Evolutionary conservation across 2,329 filamentous ascomycete species (phyloP), one percentile per base, ranked within the genome.

Genomic region (Xylaria sp.): DNA sequence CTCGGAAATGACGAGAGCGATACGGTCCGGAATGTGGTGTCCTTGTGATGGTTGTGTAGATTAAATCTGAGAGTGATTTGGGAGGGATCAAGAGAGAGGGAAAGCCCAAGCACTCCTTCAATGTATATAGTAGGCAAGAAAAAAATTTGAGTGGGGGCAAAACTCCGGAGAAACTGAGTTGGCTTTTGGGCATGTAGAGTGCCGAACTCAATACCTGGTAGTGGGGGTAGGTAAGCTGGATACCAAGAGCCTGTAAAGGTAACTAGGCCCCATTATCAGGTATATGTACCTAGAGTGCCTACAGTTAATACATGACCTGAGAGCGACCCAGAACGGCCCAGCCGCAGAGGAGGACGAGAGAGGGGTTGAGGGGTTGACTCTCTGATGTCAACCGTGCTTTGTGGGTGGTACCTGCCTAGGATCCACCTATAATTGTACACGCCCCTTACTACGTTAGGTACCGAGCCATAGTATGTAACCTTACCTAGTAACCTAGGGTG

Each of bases 131-230:
- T 60, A 66, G 64, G 58, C 66, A 68, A 60, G 71, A 67, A 71
- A 78, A 78, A 78, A 77, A 75, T 77, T 76, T 75, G 73, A 76
- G 75, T 74, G 75, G 75, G 75, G 72, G 75, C 67, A 72, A 76
- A 76, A 74, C 72, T 67, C 72, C 75, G 75, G 76, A 71, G 64
- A 74, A 77, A 77, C 72, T 72, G 31, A 41, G 62, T 72, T 64
- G 66, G 68, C 67, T 60, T 36, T 62, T 62, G 71, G 71, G 71
- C 39, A 71, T 57, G 25, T 62, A 43, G 4, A 48, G 41, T 23
- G 20, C 39, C 36, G n/a, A 15, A 7, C 28, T 6, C 15, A 46
- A 23, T 66, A 65, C 61, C 25, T 20, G 3, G 23, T 56, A 13
- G 46, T 60, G 49, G 41, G 41, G 51, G 63, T 28, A 31, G n/a